Percentiles rank a stretch among this genome's conserved stretches.
phyloP scores from a whole-genome alignment of 1,284 basidiomycete genomes.

The Thelephora terrestris region DNA sequence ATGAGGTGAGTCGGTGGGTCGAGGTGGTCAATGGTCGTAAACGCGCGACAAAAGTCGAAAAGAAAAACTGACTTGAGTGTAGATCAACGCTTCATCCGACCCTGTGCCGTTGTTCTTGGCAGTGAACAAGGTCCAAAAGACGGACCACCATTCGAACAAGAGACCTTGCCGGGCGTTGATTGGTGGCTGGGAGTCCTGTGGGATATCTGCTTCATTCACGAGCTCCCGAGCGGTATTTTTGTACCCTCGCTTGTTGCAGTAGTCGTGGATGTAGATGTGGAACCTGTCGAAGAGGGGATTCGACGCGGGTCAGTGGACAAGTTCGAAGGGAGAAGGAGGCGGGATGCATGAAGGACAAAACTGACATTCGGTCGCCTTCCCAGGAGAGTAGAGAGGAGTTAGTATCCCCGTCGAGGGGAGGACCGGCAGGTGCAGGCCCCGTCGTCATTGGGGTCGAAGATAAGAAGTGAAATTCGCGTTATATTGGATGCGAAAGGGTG shows the following conservation, averaged over 20 bases:
- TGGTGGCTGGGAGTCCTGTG: conserved; percentile 49
- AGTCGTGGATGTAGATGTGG: conserved; percentile 79
- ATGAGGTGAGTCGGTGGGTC: not conserved
- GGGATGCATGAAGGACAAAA: conserved; percentile 8
- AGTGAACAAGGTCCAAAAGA: conserved; percentile 75
- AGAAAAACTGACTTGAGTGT: conserved; percentile 52
- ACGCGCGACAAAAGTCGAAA: conserved; percentile 3
- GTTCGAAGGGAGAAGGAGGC: conserved; percentile 1
- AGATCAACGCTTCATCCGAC: conserved; percentile 58
- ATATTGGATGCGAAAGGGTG: no score
- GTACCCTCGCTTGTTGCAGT: conserved; percentile 70
- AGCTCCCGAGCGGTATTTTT: conserved; percentile 58
- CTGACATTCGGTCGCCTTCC: conserved; percentile 49
- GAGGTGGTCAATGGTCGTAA: no score
- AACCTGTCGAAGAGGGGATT: conserved; percentile 39
- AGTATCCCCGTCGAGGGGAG: conserved; percentile 8
- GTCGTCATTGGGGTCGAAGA: not conserved
- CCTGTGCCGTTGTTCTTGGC: conserved; percentile 58
- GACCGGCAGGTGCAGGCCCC: not conserved
- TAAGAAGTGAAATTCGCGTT: not conserved
- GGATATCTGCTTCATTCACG: conserved; percentile 50
- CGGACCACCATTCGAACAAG: conserved; percentile 83
- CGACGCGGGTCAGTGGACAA: not conserved
- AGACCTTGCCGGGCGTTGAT: conserved; percentile 75
- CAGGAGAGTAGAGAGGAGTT: conserved; percentile 26